A percentile compares a stretch with the other conserved stretches of the same genome.
Conservation (phyloP, 495 filamentous ascomycete species). For the Xylaria scruposa region DNA sequence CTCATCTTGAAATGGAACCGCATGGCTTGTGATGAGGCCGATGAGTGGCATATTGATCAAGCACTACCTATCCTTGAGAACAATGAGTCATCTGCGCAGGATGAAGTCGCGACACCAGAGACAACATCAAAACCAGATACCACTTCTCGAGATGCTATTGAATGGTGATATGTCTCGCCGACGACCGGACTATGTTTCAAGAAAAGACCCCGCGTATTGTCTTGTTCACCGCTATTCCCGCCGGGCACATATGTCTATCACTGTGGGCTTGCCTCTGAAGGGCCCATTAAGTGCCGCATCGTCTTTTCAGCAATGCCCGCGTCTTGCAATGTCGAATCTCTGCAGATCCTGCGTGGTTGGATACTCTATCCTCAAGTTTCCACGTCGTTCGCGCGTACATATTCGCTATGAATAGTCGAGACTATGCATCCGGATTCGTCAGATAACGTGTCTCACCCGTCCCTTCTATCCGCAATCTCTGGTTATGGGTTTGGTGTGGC, state of each 20-base stretch:
- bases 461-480: neutral
- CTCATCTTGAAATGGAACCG: constrained; percentile 62
- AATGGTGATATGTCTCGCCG: constrained; percentile 10
- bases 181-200: neutral
- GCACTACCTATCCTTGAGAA: constrained; percentile 9
- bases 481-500: neutral
- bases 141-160: constrained; percentile 18
- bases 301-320: neutral
- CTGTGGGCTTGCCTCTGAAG: neutral
- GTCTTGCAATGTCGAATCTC: neutral
- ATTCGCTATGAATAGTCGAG: neutral
- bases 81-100: neutral
- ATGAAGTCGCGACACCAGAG: neutral
- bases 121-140: neutral
- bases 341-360: neutral
- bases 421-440: neutral
- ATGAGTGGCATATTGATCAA: constrained; percentile 40
- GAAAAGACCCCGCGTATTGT: neutral
- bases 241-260: neutral
- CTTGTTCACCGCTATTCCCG: neutral
- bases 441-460: neutral
- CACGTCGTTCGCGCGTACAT: neutral
- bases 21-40: constrained; percentile 50
- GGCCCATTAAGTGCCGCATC: neutral
- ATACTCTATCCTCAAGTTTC: neutral